Percentiles rank a stretch among this genome's conserved stretches.
phyloP scores from a whole-genome alignment of 2,329 filamentous ascomycete species.

The Chrysoporthe deuterocubensis region DNA sequence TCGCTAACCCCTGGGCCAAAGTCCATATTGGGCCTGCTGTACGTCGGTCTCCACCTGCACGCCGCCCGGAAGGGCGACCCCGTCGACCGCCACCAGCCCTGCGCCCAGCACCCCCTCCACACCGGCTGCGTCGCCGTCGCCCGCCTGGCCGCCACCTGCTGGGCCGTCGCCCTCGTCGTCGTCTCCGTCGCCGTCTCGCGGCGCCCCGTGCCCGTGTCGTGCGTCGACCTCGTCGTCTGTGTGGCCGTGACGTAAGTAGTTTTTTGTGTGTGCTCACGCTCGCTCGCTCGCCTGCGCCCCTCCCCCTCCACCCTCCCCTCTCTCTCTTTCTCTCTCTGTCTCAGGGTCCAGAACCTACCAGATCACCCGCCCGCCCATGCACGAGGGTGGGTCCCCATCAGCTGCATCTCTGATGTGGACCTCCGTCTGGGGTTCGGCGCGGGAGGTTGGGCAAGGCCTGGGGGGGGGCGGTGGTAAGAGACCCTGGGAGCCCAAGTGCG shows the following conservation, averaged over 20 bases:
- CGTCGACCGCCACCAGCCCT: slow-evolving; percentile 32
- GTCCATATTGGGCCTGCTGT: slow-evolving; percentile 38
- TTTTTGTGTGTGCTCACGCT: too few relatives aligned
- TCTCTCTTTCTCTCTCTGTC: not conserved
- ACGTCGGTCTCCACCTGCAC: slow-evolving; percentile 38
- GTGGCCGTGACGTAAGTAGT: slow-evolving; percentile 34
- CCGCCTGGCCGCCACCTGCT: slow-evolving; percentile 35
- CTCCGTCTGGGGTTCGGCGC: not conserved
- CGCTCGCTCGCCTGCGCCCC: not conserved
- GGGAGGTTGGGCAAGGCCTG: slow-evolving; percentile 9
- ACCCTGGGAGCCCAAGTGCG: not conserved
- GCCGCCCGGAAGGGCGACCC: slow-evolving; percentile 33
- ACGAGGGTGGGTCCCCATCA: slow-evolving; percentile 13
- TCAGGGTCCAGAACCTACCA: slow-evolving; percentile 13
- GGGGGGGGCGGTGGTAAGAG: not conserved
- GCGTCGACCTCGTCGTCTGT: slow-evolving; percentile 36
- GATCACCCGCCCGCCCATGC: slow-evolving; percentile 12
- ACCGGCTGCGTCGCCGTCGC: slow-evolving; percentile 37
- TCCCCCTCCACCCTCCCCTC: not conserved
- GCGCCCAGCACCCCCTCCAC: slow-evolving; percentile 37
- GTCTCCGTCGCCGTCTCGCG: slow-evolving; percentile 33
- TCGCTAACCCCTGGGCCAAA: slow-evolving; percentile 24
- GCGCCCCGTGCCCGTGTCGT: slow-evolving; percentile 26
- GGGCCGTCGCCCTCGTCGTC: slow-evolving; percentile 36
- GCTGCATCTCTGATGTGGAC: slow-evolving; percentile 25